These are phyloP conservation scores for Sporothrix protearum DNA, from an alignment of 2,329 filamentous ascomycete species.

Conservation along the genomic window DNA sequence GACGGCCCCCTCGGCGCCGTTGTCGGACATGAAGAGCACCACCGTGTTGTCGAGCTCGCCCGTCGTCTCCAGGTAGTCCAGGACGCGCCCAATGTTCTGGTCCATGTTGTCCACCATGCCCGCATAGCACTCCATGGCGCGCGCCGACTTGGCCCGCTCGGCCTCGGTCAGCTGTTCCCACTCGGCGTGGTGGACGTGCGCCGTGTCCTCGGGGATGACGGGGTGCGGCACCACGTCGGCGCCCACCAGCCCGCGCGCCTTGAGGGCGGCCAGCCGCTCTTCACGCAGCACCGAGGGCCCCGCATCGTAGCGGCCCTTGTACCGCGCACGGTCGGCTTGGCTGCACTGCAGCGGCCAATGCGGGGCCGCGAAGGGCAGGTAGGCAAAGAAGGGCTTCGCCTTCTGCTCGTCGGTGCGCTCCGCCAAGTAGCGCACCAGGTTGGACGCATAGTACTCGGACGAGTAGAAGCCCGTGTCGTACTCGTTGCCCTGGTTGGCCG, in stretches of 20 bases:
- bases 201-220: conserved; percentile 45
- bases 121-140: conserved; percentile 60
- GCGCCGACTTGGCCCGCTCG: conserved; percentile 46
- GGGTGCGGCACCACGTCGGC: conserved; percentile 50
- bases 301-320: conserved; percentile 58
- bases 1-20: conserved; percentile 25
- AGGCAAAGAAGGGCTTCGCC: conserved; percentile 54
- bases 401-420: conserved; percentile 42
- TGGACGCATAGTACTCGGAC: conserved; percentile 50
- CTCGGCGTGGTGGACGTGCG: conserved; percentile 34
- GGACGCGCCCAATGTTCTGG: conserved; percentile 56
- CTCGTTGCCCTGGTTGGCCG: conserved; percentile 42
- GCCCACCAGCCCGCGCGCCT: conserved; percentile 48
- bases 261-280: conserved; percentile 42
- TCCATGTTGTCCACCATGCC: conserved; percentile 64
- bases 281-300: conserved; percentile 55
- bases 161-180: conserved; percentile 48
- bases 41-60: conserved; percentile 59
- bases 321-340: conserved; percentile 52
- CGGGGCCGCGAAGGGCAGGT: conserved; percentile 59
- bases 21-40: conserved; percentile 25
- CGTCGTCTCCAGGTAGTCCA: conserved; percentile 52
- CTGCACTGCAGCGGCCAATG: conserved; percentile 52
- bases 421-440: conserved; percentile 49
- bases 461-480: conserved; percentile 44